phyloP scores from a whole-genome alignment of 148 eudicot species.

The Amaranthus cruentus region DNA sequence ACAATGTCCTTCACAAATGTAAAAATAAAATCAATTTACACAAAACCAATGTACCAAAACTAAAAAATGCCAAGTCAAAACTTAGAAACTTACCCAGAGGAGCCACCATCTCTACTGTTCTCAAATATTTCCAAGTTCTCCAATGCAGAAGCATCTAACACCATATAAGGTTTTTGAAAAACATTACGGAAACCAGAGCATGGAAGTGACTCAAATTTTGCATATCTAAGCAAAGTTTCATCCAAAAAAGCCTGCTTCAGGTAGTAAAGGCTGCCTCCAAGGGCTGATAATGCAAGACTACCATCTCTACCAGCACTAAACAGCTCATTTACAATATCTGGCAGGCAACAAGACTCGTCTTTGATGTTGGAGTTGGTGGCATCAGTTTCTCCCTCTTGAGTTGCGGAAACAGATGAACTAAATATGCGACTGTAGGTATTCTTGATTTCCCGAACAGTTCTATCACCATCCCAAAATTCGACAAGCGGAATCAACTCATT shows the following conservation, averaged over 20 bases:
- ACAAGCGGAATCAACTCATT: slow-evolving; percentile 72
- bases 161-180: slow-evolving; percentile 69
- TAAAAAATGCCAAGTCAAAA: not conserved
- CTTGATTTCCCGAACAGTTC: slow-evolving; percentile 60
- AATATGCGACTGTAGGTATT: slow-evolving; percentile 43
- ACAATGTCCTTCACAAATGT: slow-evolving; percentile 54
- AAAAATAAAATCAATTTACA: not conserved
- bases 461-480: slow-evolving; percentile 93
- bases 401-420: slow-evolving; percentile 28
- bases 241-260: slow-evolving; percentile 88
- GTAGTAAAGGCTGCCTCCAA: slow-evolving; percentile 87
- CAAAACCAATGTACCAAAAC: slow-evolving; percentile 1
- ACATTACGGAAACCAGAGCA: slow-evolving; percentile 54
- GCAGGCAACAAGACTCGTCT: slow-evolving; percentile 43
- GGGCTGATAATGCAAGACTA: slow-evolving; percentile 79
- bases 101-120: slow-evolving; percentile 73
- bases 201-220: slow-evolving; percentile 81
- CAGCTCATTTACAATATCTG: slow-evolving; percentile 54
- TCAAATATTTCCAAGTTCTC: slow-evolving; percentile 96
- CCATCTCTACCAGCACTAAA: slow-evolving; percentile 48
- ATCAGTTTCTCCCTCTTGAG: slow-evolving; percentile 19
- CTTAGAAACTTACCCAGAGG: slow-evolving; percentile 59
- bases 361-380: slow-evolving; percentile 17
- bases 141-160: slow-evolving; percentile 86
- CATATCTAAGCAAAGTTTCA: slow-evolving; percentile 81